Evolutionary conservation across 1,284 basidiomycete species (phyloP).

Genomic region (Moesziomyces globuligerus): DNA sequence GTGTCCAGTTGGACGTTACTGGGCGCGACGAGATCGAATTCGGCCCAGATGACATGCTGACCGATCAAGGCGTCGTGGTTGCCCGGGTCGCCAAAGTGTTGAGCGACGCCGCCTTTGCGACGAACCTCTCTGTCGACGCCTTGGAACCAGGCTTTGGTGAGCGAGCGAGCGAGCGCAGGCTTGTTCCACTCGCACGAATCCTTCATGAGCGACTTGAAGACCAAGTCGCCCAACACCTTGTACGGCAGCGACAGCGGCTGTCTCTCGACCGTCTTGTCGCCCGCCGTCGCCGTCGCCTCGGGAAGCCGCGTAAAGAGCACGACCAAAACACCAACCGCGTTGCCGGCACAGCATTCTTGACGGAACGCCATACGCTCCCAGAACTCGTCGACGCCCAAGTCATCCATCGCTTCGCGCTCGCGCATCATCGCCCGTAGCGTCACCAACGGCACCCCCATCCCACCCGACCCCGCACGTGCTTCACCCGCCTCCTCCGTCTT

Average conservation of each 20-base stretch:
- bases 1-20: slow-evolving; percentile 14
- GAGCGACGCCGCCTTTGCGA: slow-evolving; percentile 46
- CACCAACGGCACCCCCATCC: slow-evolving; percentile 17
- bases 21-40: slow-evolving; percentile 31
- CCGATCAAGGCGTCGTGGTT: slow-evolving; percentile 21
- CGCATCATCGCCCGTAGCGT: slow-evolving; percentile 46
- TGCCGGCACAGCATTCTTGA: slow-evolving; percentile 65
- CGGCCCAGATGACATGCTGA: slow-evolving; percentile 34
- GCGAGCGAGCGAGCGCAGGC: slow-evolving; percentile 6
- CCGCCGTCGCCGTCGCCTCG: neutral
- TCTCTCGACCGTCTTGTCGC: slow-evolving; percentile 1
- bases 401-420: slow-evolving; percentile 60
- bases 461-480: neutral
- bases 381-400: slow-evolving; percentile 57
- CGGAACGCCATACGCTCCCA: slow-evolving; percentile 66
- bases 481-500: slow-evolving; percentile 3
- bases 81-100: neutral
- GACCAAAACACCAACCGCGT: slow-evolving; percentile 63
- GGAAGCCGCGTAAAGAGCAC: slow-evolving; percentile 42
- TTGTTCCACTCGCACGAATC: slow-evolving; percentile 61
- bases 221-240: slow-evolving; percentile 48
- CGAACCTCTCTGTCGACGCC: slow-evolving; percentile 47
- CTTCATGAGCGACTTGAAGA: slow-evolving; percentile 55
- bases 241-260: slow-evolving; percentile 54
- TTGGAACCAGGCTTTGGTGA: slow-evolving; percentile 52